Conservation (phyloP, 257 asterid genomes). For the Solanum dulcamara region DNA sequence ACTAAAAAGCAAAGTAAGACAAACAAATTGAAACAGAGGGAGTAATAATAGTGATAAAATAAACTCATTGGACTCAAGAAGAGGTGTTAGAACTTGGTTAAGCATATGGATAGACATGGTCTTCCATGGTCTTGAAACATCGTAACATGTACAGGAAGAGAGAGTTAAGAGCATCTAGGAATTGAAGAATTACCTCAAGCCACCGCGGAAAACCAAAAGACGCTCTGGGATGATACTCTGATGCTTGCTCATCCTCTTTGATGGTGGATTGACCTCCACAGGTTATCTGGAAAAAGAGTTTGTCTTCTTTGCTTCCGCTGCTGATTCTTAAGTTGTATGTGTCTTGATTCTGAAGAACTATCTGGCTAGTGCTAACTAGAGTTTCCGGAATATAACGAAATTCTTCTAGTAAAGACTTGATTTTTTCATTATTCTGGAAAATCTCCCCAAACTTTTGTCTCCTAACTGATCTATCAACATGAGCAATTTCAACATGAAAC, state of each 20-base stretch:
- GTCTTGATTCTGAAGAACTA: constrained; percentile 65
- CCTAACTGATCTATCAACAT: constrained; percentile 68
- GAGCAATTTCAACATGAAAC: constrained; percentile 72
- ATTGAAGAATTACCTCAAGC: constrained; percentile 62
- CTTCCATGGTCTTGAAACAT: not conserved
- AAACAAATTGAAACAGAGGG: not conserved
- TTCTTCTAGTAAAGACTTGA: constrained; percentile 40
- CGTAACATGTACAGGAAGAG: not conserved
- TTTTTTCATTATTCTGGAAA: constrained; percentile 25
- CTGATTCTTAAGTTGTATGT: constrained; percentile 52
- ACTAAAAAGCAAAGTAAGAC: not conserved
- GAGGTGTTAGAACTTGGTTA: not conserved
- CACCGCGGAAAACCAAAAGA: constrained; percentile 83
- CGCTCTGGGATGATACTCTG: constrained; percentile 62
- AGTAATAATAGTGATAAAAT: not conserved
- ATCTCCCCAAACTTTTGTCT: constrained; percentile 70
- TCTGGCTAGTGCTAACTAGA: constrained; percentile 30
- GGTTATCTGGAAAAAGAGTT: constrained; percentile 43
- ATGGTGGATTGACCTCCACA: constrained; percentile 76
- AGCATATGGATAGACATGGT: not conserved
- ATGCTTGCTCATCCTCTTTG: constrained; percentile 37
- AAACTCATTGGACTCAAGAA: not conserved
- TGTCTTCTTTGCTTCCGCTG: constrained; percentile 52
- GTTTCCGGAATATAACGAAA: constrained; percentile 63
- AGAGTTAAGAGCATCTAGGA: not conserved